Evolutionary conservation across 1,139 yeast species (phyloP).

Genomic region (Taphrina sp.): DNA sequence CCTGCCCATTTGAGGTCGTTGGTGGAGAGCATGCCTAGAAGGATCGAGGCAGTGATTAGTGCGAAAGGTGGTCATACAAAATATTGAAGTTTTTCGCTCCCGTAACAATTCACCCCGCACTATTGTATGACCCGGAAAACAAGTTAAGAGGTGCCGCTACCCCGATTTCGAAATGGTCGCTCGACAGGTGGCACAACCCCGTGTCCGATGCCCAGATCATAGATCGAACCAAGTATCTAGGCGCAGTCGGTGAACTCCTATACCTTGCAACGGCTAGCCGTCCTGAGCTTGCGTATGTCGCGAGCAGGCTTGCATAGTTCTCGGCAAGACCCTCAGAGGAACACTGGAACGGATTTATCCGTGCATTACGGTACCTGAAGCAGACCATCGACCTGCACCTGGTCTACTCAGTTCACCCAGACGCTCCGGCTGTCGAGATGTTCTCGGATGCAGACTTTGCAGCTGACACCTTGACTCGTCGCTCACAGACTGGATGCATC

Average conservation of each 20-base stretch:
- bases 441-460: neutral
- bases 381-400: neutral
- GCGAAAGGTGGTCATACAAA: too few relatives aligned
- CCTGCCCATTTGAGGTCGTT: too few relatives aligned
- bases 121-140: conserved; percentile 2
- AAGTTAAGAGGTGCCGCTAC: neutral
- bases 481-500: neutral
- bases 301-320: too few relatives aligned
- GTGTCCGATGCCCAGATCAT: too few relatives aligned
- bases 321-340: neutral
- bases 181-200: neutral
- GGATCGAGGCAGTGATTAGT: too few relatives aligned
- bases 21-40: too few relatives aligned
- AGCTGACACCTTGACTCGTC: neutral
- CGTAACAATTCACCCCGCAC: too few relatives aligned
- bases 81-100: too few relatives aligned
- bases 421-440: neutral
- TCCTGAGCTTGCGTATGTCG: neutral
- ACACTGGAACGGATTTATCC: neutral
- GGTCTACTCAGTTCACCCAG: neutral
- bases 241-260: neutral
- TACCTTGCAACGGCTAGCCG: neutral
- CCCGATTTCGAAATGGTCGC: neutral
- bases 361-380: neutral
- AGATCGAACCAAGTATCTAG: too few relatives aligned